Evolutionary conservation across 2,329 filamentous ascomycete species (phyloP).

Genomic region (Fusarium gaditjirri): DNA sequence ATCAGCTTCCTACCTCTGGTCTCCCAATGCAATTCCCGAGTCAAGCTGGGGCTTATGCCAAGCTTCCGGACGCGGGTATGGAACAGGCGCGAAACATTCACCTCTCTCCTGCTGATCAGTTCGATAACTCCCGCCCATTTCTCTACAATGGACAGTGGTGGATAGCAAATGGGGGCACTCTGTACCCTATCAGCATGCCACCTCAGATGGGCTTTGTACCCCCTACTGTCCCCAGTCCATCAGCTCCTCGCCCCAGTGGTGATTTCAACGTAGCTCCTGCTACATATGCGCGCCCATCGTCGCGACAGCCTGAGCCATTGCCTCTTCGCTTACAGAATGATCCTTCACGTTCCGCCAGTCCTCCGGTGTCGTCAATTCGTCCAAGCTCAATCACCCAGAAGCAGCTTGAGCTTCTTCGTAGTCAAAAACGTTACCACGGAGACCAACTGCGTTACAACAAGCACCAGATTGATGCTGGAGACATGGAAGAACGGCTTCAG

Average conservation of each 20-base stretch:
- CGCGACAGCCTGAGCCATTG: constrained; percentile 2
- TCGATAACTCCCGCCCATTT: constrained; percentile 59
- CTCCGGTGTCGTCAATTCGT: constrained; percentile 68
- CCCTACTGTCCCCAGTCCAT: constrained; percentile 35
- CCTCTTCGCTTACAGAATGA: constrained; percentile 7
- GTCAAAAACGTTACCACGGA: constrained; percentile 65
- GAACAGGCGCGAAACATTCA: constrained; percentile 49
- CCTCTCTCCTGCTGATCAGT: constrained; percentile 56
- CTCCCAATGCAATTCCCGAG: constrained; percentile 29
- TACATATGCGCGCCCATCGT: constrained; percentile 3
- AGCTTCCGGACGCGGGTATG: constrained; percentile 47
- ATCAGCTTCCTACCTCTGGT: constrained; percentile 34
- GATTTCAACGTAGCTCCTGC: constrained; percentile 5
- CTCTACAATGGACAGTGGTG: constrained; percentile 58
- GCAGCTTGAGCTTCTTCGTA: constrained; percentile 63
- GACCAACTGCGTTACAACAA: constrained; percentile 70
- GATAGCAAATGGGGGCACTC: constrained; percentile 46
- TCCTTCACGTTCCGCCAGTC: constrained; percentile 39
- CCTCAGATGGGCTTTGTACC: constrained; percentile 42
- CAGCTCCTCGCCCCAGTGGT: constrained; percentile 6
- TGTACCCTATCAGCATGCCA: constrained; percentile 39
- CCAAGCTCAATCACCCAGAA: constrained; percentile 70
- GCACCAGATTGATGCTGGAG: constrained; percentile 69
- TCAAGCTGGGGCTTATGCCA: constrained; percentile 39
- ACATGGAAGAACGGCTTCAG: constrained; percentile 57